Conservation (phyloP, 2,329 filamentous ascomycete genomes). For the Westerdykella sp. region DNA sequence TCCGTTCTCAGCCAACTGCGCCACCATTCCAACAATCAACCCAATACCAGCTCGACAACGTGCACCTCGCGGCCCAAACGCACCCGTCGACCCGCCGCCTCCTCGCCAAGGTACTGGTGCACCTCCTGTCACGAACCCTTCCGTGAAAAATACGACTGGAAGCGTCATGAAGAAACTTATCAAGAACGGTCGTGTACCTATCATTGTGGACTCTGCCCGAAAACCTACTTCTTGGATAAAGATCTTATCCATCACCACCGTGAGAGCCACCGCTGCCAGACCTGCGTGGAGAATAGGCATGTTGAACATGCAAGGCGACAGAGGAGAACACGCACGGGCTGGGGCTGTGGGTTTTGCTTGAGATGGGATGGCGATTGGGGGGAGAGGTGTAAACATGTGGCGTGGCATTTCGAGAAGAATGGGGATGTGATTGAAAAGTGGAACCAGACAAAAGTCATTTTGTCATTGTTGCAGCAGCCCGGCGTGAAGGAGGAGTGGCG, state of each 20-base stretch:
- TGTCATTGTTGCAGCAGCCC: slow-evolving; percentile 58
- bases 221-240: slow-evolving; percentile 59
- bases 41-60: slow-evolving; percentile 18
- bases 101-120: slow-evolving; percentile 31
- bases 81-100: slow-evolving; percentile 11
- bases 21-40: neutral
- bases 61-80: slow-evolving; percentile 23
- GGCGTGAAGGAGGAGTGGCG: slow-evolving; percentile 53
- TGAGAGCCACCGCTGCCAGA: slow-evolving; percentile 54
- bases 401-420: slow-evolving; percentile 53
- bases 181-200: slow-evolving; percentile 61
- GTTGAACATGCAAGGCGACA: slow-evolving; percentile 36
- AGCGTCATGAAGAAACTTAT: slow-evolving; percentile 61
- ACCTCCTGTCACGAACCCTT: slow-evolving; percentile 53
- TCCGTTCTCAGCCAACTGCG: neutral
- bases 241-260: slow-evolving; percentile 61
- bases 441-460: slow-evolving; percentile 60
- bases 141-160: slow-evolving; percentile 62
- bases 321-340: slow-evolving; percentile 47
- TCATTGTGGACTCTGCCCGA: slow-evolving; percentile 57
- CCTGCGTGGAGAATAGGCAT: slow-evolving; percentile 49
- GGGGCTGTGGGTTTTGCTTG: slow-evolving; percentile 62
- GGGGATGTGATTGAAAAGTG: slow-evolving; percentile 54
- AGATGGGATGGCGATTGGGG: slow-evolving; percentile 56
- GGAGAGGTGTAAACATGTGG: slow-evolving; percentile 60